Base-by-base conservation (phyloP, 2,329 filamentous ascomycete genomes). In the Colletotrichum kahawae region DNA sequence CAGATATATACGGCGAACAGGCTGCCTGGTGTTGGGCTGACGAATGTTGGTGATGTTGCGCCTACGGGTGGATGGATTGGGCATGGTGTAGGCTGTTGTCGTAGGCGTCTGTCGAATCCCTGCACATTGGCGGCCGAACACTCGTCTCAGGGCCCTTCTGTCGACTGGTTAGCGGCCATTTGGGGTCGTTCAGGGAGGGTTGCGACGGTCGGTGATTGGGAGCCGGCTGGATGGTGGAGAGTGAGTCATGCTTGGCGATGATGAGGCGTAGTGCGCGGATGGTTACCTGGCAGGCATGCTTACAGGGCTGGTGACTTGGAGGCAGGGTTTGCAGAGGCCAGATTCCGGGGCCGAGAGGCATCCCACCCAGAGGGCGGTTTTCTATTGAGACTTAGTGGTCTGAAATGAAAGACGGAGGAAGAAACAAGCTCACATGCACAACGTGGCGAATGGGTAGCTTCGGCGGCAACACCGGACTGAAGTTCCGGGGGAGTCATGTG, bases 181-280 rank as follows among this genome's bases (percentile, higher is more conserved):
- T 43, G 65, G 65, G 33, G 65, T 59, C 24, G 21, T 4, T 60
- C 2, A 21, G n/a, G 71, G 67, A 31, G 71, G 68, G 67, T 34
- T 60, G 71, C 21, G n/a, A 12, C 14, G 54, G 31, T 7, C n/a
- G 18, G 8, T 71, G 62, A 74, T 74, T 74, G 67, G 71, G 24
- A 7, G 24, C 18, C 13, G 62, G 31, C 14, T 24, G 7, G 31
- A 14, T 14, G 54, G 63, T 56, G 60, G 31, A 27, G 24, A 67
- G 62, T 74, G 71, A 74, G 51, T 74, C 71, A 74, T 74, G 24
- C 68, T 74, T 74, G 71, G 71, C 62, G 36, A 54, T 66, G 60
- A 66, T 67, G 71, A 66, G 62, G 60, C 43, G 70, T 29, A 64
- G 70, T 67, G 67, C 59, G 51, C 63, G 43, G 67, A 34, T 60